These are phyloP conservation scores for Pythium folliculosum DNA, from an alignment of 352 stramenopile genomes.

Conservation along the genomic window DNA sequence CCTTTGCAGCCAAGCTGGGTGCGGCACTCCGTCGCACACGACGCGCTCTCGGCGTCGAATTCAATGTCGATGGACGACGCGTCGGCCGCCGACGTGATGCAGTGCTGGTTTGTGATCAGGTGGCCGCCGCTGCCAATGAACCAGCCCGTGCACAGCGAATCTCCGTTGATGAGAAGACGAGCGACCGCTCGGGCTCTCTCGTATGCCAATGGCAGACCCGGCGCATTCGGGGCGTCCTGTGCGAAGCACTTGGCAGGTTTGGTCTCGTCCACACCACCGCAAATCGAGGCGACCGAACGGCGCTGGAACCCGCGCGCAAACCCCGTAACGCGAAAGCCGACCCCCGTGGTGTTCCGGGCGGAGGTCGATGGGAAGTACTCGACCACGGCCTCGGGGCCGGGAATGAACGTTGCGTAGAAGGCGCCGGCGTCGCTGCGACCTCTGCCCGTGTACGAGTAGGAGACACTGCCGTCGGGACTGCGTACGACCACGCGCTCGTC, in stretches of 20 bases:
- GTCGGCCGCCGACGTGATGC: slow-evolving; percentile 36
- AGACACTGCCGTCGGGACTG: slow-evolving; percentile 21
- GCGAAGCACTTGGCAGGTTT: slow-evolving; percentile 56
- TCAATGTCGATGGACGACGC: slow-evolving; percentile 52
- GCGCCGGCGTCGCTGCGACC: slow-evolving; percentile 35
- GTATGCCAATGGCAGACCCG: slow-evolving; percentile 42
- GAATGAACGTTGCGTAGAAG: slow-evolving; percentile 53
- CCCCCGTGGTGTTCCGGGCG: background rate
- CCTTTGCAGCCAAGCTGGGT: slow-evolving; percentile 45
- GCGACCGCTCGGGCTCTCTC: slow-evolving; percentile 43
- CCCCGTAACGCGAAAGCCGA: slow-evolving; percentile 41
- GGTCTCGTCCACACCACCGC: slow-evolving; percentile 42
- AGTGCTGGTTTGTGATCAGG: slow-evolving; percentile 78
- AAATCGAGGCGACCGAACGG: slow-evolving; percentile 42
- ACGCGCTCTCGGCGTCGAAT: slow-evolving; percentile 54
- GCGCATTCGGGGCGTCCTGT: slow-evolving; percentile 22
- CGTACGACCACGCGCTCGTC: slow-evolving; percentile 25
- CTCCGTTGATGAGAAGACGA: slow-evolving; percentile 60
- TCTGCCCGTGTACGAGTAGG: slow-evolving; percentile 40
- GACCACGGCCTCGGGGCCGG: slow-evolving; percentile 42
- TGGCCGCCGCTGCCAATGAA: slow-evolving; percentile 29
- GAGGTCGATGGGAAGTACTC: slow-evolving; percentile 37
- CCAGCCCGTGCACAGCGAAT: slow-evolving; percentile 1
- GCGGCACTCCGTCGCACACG: slow-evolving; percentile 50
- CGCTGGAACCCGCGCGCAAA: slow-evolving; percentile 49